phyloP scores from a whole-genome alignment of 306 rosid genomes.

The Sindora glabra region DNA sequence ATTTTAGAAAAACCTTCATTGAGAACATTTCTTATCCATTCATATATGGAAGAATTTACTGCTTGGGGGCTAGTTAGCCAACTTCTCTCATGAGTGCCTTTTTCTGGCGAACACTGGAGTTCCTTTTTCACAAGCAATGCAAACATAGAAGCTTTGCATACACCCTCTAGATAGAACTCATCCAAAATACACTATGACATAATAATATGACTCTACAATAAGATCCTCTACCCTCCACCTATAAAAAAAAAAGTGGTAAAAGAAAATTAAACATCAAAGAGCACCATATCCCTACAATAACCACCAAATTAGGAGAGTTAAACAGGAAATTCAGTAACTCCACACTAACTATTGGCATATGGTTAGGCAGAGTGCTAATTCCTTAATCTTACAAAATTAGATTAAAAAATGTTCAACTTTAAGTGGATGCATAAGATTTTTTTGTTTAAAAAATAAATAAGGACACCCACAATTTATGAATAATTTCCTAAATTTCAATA shows the following conservation, averaged over 20 bases:
- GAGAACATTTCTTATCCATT: slow-evolving; percentile 32
- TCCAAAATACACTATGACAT: background rate
- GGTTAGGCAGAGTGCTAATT: background rate
- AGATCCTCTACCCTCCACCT: no score
- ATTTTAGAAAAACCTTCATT: slow-evolving; percentile 25
- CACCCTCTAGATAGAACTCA: slow-evolving; percentile 25
- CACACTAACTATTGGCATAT: no score
- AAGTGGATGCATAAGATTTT: background rate
- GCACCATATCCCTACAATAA: background rate
- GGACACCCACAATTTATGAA: background rate
- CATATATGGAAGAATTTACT: slow-evolving; percentile 16
- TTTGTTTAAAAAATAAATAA: background rate
- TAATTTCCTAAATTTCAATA: no score
- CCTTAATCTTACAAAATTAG: background rate
- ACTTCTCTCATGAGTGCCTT: slow-evolving; percentile 29
- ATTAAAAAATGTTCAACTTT: background rate
- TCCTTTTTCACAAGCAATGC: slow-evolving; percentile 37
- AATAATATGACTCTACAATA: background rate
- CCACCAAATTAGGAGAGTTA: no score
- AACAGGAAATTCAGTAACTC: background rate
- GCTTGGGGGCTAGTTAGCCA: slow-evolving; percentile 33
- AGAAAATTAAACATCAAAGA: background rate
- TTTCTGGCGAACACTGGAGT: slow-evolving; percentile 35
- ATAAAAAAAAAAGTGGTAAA: no score
- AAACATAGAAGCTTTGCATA: slow-evolving; percentile 37